Evolutionary conservation across 352 stramenopile genomes (phyloP), one percentile per base, ranked within the genome.

Genomic region (Achlya hypogyna): DNA sequence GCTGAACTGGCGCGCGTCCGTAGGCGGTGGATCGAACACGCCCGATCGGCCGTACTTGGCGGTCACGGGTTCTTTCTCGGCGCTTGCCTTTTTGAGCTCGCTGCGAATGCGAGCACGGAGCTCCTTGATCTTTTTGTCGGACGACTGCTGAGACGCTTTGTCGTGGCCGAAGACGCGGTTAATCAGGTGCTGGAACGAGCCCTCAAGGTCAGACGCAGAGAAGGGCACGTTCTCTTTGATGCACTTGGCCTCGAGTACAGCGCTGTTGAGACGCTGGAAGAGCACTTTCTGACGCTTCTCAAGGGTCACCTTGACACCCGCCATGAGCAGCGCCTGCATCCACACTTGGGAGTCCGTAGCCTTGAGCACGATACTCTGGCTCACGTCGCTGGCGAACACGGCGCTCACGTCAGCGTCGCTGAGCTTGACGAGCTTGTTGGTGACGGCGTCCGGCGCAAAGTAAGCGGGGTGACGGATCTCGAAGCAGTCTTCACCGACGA

Each of bases 101-200:
- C 62, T 74, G 0, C 82, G 75, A 25, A 88, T 42, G 45, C 73
- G 72, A 4, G 73, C 66, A 12, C 82, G 77, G 5, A 81, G 62
- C 16, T 76, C 68, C 0, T 71, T 76, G 60, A 76, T 65, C 34
- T 76, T 74, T 10, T 78, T 71, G 20, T 86, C 79, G 2, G 77
- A 79, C 0, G 66, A 65, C 20, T 38, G 54, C 14, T 25, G 34
- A n/a, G 32, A 25, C 3, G 73, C 65, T 9, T 72, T 70, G 35
- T 84, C 69, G 35, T 90, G 82, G 1, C 43, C 34, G 38, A 87
- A 90, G 32, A 87, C 77, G 0, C 72, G 73, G 56, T 90, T 90
- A 0, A 90, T 71, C 40, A 90, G 64, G 2, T 81, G 72, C 45
- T 88, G 79, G 38, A 88, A 90, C 35, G 78, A 88, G 9, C 78